phyloP scores from a whole-genome alignment of 352 stramenopile species.

The Globisporangium cylindrosporum region DNA sequence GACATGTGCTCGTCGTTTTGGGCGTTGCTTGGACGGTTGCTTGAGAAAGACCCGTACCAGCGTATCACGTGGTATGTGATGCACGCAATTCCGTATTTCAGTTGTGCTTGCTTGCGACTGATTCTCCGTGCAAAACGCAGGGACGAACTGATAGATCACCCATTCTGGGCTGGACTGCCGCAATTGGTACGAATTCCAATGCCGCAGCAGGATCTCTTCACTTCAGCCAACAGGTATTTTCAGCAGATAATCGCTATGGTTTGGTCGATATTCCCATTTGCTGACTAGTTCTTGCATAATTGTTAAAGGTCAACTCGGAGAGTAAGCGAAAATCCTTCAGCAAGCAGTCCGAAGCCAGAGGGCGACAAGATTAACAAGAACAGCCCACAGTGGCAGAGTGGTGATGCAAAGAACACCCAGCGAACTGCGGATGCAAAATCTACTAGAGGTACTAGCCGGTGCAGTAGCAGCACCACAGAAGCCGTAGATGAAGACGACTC shows the following conservation, averaged over 20 bases:
- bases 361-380: not conserved
- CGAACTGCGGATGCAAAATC: not conserved
- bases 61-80: constrained; percentile 67
- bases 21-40: constrained; percentile 48
- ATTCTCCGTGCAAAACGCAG: constrained; percentile 21
- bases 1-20: constrained; percentile 57
- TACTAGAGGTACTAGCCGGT: constrained; percentile 2
- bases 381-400: not conserved
- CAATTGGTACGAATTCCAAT: constrained; percentile 35
- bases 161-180: constrained; percentile 52
- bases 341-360: constrained; percentile 3
- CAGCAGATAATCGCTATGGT: not conserved
- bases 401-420: not conserved
- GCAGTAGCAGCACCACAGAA: constrained; percentile 22
- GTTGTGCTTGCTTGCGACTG: constrained; percentile 5
- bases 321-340: not conserved
- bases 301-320: constrained; percentile 1
- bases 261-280: not conserved
- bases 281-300: not conserved
- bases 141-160: constrained; percentile 63
- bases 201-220: constrained; percentile 64
- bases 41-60: constrained; percentile 70
- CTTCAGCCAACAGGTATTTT: constrained; percentile 16
- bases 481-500: constrained; percentile 13
- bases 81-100: not conserved